phyloP scores from a whole-genome alignment of 2,329 filamentous ascomycete species.

The Phyllosticta paracitricarpa region DNA sequence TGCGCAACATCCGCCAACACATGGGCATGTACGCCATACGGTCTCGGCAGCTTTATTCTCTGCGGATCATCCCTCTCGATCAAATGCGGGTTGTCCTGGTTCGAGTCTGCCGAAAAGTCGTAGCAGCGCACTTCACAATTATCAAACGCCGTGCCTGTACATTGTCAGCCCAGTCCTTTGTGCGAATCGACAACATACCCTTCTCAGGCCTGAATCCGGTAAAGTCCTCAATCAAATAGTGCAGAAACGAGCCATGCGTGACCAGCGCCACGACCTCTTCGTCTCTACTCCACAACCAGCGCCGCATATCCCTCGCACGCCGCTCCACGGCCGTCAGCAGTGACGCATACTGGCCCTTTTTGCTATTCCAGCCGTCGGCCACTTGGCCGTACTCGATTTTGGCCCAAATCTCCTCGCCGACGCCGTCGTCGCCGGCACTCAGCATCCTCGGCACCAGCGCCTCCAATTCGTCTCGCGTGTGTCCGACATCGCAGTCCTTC shows the following conservation, averaged over 20 bases:
- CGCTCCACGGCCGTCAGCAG: conserved; percentile 19
- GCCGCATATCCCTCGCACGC: conserved; percentile 30
- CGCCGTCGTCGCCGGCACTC: background rate
- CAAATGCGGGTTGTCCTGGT: conserved; percentile 20
- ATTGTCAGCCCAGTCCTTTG: background rate
- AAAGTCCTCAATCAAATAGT: conserved; percentile 80
- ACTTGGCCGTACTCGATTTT: conserved; percentile 54
- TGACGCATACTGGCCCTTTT: conserved; percentile 25
- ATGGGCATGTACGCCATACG: background rate
- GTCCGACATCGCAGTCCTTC: conserved; percentile 68
- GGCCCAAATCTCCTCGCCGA: conserved; percentile 39
- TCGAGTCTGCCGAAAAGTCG: conserved; percentile 19
- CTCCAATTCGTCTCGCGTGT: conserved; percentile 42
- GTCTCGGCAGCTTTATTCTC: background rate
- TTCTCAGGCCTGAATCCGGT: conserved; percentile 44
- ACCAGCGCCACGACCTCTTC: conserved; percentile 66
- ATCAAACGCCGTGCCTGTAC: conserved; percentile 17
- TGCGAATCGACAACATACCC: conserved; percentile 23
- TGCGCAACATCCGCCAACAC: background rate
- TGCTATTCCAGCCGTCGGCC: conserved; percentile 60
- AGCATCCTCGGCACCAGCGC: conserved; percentile 37
- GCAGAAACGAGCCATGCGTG: conserved; percentile 73
- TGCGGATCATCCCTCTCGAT: conserved; percentile 15
- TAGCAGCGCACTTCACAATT: conserved; percentile 27
- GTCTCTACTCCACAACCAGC: conserved; percentile 42